A percentile compares a stretch with the other conserved stretches of the same genome.
These are phyloP conservation scores for Colletotrichum cuscutae DNA, from an alignment of 2,329 filamentous ascomycete species.

Conservation along the genomic window DNA sequence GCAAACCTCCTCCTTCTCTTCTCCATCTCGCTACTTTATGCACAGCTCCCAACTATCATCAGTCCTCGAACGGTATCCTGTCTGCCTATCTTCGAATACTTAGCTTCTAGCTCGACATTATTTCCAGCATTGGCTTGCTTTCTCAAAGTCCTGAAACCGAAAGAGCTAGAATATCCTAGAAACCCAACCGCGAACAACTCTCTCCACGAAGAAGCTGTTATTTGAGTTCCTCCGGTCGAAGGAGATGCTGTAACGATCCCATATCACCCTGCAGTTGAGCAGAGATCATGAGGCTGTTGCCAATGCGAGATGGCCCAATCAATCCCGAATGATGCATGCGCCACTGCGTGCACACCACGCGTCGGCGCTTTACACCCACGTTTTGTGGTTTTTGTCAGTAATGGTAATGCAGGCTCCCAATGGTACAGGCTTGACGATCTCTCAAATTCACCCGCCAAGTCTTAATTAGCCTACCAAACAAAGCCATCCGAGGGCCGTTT, in stretches of 20 bases:
- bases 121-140: background rate
- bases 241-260: constrained; percentile 14
- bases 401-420: background rate
- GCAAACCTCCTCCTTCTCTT: background rate
- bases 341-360: constrained; percentile 7
- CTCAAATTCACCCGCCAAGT: background rate
- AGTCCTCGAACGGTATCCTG: no score
- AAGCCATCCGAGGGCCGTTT: background rate
- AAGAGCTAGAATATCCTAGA: background rate
- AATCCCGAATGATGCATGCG: background rate
- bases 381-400: background rate
- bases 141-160: background rate
- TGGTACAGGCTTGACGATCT: background rate
- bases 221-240: background rate
- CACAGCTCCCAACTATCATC: background rate
- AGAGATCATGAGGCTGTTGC: constrained; percentile 30
- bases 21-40: background rate
- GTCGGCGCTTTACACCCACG: background rate
- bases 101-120: background rate
- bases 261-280: background rate
- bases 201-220: background rate
- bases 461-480: background rate
- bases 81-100: background rate
- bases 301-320: constrained; percentile 15
- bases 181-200: background rate